These are phyloP conservation scores for Alternaria rosae DNA, from an alignment of 2,329 filamentous ascomycete genomes.

Conservation along the genomic window DNA sequence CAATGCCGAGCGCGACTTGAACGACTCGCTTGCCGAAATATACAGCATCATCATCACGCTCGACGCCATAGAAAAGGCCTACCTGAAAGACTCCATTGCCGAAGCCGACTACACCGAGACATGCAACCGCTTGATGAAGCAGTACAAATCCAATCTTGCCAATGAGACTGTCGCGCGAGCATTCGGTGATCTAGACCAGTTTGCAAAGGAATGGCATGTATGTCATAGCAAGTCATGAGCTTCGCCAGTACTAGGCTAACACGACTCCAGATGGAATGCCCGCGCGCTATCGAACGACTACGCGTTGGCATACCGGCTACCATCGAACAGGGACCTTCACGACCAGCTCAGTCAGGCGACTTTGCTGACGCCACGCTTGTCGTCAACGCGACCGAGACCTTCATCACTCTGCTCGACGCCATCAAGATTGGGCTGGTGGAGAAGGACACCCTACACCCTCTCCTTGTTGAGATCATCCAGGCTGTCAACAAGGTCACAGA, in stretches of 20 bases:
- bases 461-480: constrained; percentile 94
- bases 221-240: constrained; percentile 43
- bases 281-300: constrained; percentile 89
- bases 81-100: constrained; percentile 91
- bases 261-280: constrained; percentile 79
- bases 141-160: constrained; percentile 93
- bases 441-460: constrained; percentile 94
- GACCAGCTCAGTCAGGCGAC: constrained; percentile 47
- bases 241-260: constrained; percentile 18
- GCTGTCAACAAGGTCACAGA: constrained; percentile 97
- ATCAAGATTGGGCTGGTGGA: constrained; percentile 90
- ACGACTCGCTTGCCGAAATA: constrained; percentile 94
- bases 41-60: constrained; percentile 97
- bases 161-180: constrained; percentile 90
- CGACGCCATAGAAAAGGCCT: constrained; percentile 95
- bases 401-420: constrained; percentile 97
- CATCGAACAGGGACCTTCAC: constrained; percentile 63
- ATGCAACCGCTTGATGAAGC: constrained; percentile 89
- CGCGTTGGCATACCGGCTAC: constrained; percentile 93
- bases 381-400: constrained; percentile 92
- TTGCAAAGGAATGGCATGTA: constrained; percentile 92
- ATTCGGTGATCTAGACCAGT: constrained; percentile 87
- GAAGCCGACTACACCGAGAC: constrained; percentile 96
- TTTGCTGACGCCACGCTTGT: constrained; percentile 71
- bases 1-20: constrained; percentile 86